Evolutionary conservation across 2,329 filamentous ascomycete genomes (phyloP).

Genomic region (Teratosphaeriaceae sp.): DNA sequence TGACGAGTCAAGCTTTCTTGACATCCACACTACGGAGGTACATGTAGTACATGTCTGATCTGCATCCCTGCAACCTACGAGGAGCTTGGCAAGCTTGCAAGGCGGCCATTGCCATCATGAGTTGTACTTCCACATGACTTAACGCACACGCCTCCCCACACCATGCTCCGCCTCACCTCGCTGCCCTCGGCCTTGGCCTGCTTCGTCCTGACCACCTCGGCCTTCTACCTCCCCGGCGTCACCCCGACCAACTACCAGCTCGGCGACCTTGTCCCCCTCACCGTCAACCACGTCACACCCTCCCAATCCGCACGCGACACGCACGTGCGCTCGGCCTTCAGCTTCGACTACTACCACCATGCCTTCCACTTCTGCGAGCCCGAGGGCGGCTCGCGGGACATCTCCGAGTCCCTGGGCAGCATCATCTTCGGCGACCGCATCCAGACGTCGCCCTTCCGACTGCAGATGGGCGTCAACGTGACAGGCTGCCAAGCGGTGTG

Average conservation of each 20-base stretch:
- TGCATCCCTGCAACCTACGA: too few species aligned
- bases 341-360: slow-evolving; percentile 92
- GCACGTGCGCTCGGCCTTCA: slow-evolving; percentile 83
- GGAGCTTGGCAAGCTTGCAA: too few species aligned
- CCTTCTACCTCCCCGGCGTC: slow-evolving; percentile 92
- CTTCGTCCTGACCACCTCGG: slow-evolving; percentile 12
- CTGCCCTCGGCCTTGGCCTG: slow-evolving; percentile 7
- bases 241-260: slow-evolving; percentile 85
- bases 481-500: slow-evolving; percentile 74
- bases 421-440: slow-evolving; percentile 97
- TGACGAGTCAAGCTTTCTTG: too few species aligned
- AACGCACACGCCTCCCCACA: too few species aligned
- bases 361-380: slow-evolving; percentile 85
- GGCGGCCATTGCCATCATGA: too few species aligned
- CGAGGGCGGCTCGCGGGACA: slow-evolving; percentile 65
- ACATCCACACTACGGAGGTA: too few species aligned
- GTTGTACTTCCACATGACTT: too few species aligned
- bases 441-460: slow-evolving; percentile 88
- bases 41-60: too few species aligned
- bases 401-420: slow-evolving; percentile 86
- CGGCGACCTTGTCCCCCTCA: slow-evolving; percentile 73
- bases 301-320: slow-evolving; percentile 70
- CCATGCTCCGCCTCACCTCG: slow-evolving; percentile 2
- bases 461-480: slow-evolving; percentile 81
- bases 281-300: slow-evolving; percentile 89